Base-by-base conservation (phyloP, 805 yeast genomes). In the Maudiozyma barnettii region DNA sequence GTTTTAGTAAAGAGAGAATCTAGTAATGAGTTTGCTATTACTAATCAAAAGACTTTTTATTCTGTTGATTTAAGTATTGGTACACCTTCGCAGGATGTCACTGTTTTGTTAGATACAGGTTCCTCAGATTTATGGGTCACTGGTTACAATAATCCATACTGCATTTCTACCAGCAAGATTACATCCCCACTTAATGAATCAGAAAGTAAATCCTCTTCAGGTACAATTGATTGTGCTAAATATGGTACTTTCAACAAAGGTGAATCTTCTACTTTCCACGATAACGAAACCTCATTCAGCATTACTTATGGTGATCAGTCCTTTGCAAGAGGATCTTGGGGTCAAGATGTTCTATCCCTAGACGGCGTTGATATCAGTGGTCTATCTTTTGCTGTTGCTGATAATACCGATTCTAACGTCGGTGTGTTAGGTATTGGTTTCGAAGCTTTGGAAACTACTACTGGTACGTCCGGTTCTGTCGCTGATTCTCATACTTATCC, bases 41-140 rank as follows among this genome's bases (percentile, higher is more conserved):
- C 51, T 13, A 76, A 76, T 49, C 63, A 67, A 42, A 49, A 56
- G 7, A 64, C 69, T 4, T 77, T 74, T 50, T 76, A 74, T 55
- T 59, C 72, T 22, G 72, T 71, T 1, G 64, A 64, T 7, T 23
- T 63, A 33, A 51, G 50, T 16, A 44, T 74, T 16, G 90, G 91
- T 3, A 75, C 85, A 0, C 73, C 79, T 1, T 58, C 69, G 1
- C 82, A 81, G 54, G 61, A 66, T 18, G 69, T 82, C 5, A 68
- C 68, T 10, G 78, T 82, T 10, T 61, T 80, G 33, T 58, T 83
- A 14, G 91, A 83, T 57, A 83, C 90, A 1, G 90, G 90, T 3
- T 81, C 88, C 0, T 74, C 84, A 0, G 91, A 83, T 59, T 64
- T 84, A 16, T 83, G 61, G 61, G 76, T 82, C n/a, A 71, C 75